Evolutionary conservation across 192 early-diverging fungal genomes (phyloP).

Genomic region (Entophlyctis luteolus): DNA sequence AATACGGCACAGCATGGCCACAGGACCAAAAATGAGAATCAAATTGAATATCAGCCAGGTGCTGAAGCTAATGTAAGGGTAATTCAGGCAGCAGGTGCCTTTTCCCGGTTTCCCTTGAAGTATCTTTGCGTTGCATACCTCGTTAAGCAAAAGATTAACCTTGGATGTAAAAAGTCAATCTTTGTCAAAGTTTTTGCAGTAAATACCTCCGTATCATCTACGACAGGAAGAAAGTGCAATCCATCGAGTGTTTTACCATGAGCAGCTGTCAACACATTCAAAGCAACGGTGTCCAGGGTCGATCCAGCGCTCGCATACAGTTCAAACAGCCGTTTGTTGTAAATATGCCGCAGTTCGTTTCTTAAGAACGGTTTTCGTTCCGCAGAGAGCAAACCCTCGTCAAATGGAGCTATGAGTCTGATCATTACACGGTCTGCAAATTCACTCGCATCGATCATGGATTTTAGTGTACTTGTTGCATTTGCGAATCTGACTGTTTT

Average conservation of each 20-base stretch:
- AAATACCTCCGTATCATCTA: conserved; percentile 50
- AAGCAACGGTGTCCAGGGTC: conserved; percentile 1
- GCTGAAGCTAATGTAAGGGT: neutral
- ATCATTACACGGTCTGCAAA: conserved; percentile 20
- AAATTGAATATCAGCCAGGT: neutral
- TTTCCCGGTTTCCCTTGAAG: conserved; percentile 5
- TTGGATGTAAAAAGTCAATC: conserved; percentile 22
- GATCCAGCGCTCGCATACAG: neutral
- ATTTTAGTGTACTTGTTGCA: neutral
- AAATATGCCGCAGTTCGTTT: conserved; percentile 54
- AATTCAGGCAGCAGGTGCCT: conserved; percentile 7
- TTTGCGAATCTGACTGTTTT: conserved; percentile 26
- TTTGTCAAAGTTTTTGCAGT: conserved; percentile 53
- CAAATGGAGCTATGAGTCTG: conserved; percentile 29
- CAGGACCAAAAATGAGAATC: neutral
- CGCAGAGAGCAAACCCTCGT: conserved; percentile 36
- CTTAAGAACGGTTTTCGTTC: conserved; percentile 46
- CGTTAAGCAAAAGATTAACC: conserved; percentile 12
- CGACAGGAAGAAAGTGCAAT: conserved; percentile 55
- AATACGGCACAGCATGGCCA: neutral
- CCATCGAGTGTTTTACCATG: conserved; percentile 58
- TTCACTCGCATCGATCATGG: neutral
- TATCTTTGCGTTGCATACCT: neutral
- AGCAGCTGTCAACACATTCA: conserved; percentile 38
- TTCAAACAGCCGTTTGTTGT: conserved; percentile 26